Evolutionary conservation across 495 filamentous ascomycete genomes (phyloP).

Genomic region (Daldinia concentrica): DNA sequence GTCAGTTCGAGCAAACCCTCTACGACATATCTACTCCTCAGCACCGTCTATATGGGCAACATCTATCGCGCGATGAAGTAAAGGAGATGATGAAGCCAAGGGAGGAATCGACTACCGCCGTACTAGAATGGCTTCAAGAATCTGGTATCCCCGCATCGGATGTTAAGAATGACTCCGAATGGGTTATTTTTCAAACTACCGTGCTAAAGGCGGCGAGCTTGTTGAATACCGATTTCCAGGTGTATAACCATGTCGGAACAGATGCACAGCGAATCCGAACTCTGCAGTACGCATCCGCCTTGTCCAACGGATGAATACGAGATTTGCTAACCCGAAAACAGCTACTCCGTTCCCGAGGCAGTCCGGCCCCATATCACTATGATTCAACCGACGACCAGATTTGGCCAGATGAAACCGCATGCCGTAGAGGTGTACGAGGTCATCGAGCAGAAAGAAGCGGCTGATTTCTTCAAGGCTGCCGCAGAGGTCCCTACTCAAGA

Average conservation of each 20-base stretch:
- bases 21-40: slow-evolving; percentile 70
- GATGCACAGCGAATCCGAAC: slow-evolving; percentile 58
- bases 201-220: slow-evolving; percentile 63
- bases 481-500: slow-evolving; percentile 33
- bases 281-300: slow-evolving; percentile 41
- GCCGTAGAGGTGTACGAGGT: slow-evolving; percentile 18
- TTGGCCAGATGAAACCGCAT: slow-evolving; percentile 48
- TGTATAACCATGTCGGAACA: slow-evolving; percentile 55
- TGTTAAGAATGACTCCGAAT: slow-evolving; percentile 62
- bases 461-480: slow-evolving; percentile 10
- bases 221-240: slow-evolving; percentile 64
- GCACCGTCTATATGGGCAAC: slow-evolving; percentile 67
- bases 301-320: slow-evolving; percentile 18
- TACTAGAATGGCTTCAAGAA: slow-evolving; percentile 61
- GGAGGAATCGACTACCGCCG: slow-evolving; percentile 49
- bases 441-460: slow-evolving; percentile 29
- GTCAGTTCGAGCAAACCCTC: slow-evolving; percentile 67
- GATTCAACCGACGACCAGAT: slow-evolving; percentile 73
- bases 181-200: slow-evolving; percentile 63
- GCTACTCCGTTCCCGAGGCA: slow-evolving; percentile 69
- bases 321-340: slow-evolving; percentile 32
- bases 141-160: slow-evolving; percentile 53
- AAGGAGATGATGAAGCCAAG: slow-evolving; percentile 60
- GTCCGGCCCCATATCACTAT: slow-evolving; percentile 68
- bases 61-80: slow-evolving; percentile 68